Percentiles rank a stretch among this genome's conserved stretches.
phyloP scores from a whole-genome alignment of 768 basidiomycete species.

The Sporobolomyces phaffii region DNA sequence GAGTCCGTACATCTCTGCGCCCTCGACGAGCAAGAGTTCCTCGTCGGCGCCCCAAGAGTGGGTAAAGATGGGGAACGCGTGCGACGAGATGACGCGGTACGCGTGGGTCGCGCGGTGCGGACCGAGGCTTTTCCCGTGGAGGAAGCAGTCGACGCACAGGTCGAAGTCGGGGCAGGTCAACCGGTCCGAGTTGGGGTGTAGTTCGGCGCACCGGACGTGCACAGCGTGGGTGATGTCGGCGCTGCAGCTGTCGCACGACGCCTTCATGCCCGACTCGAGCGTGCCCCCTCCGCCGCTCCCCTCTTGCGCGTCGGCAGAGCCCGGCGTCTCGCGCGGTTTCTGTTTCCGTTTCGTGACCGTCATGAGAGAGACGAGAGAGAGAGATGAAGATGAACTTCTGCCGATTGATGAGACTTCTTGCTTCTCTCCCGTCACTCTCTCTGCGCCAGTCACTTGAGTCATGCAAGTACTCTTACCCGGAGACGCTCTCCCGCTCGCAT shows the following conservation, averaged over 20 bases:
- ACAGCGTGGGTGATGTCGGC: slow-evolving; percentile 93
- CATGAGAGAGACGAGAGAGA: background rate
- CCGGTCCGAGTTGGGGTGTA: background rate
- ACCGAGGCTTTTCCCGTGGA: slow-evolving; percentile 78
- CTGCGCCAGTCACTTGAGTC: background rate
- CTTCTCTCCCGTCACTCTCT: background rate
- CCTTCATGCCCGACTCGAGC: slow-evolving; percentile 32
- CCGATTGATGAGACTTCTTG: background rate
- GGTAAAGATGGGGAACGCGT: slow-evolving; percentile 91
- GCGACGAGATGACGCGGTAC: slow-evolving; percentile 84
- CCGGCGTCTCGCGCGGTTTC: slow-evolving; percentile 23
- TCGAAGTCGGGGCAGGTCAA: slow-evolving; percentile 67
- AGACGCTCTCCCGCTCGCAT: slow-evolving; percentile 47
- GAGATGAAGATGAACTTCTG: background rate
- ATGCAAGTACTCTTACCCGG: slow-evolving; percentile 65
- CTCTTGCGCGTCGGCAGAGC: background rate
- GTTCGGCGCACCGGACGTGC: slow-evolving; percentile 84
- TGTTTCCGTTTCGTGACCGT: slow-evolving; percentile 40
- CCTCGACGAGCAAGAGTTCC: slow-evolving; percentile 86
- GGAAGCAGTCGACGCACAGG: slow-evolving; percentile 87
- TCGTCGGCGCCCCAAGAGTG: slow-evolving; percentile 98
- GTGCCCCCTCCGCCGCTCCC: background rate
- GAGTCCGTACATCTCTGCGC: slow-evolving; percentile 74
- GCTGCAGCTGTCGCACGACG: slow-evolving; percentile 66
- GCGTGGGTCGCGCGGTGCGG: slow-evolving; percentile 77